Evolutionary conservation across 2,329 filamentous ascomycete species (phyloP), one percentile per base, ranked within the genome.

Genomic region (Thermomyces lanuginosus): DNA sequence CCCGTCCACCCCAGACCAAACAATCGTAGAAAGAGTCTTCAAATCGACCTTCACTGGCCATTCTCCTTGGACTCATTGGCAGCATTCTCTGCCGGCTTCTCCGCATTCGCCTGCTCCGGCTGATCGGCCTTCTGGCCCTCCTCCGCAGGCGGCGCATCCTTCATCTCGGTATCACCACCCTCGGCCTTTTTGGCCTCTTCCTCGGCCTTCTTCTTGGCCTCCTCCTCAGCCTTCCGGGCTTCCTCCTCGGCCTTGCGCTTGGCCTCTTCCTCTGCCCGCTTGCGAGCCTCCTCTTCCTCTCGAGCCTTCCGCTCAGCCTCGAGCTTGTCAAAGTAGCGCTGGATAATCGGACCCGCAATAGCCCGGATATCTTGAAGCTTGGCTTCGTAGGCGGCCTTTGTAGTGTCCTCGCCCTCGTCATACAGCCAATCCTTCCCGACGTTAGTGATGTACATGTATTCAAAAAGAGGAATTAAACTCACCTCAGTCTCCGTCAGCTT

Each of bases 331-430:
- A 86, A 84, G 67, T 92, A 82, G 41, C 86, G 79, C 63, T 92
- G 83, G 38, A 83, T 72, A 47, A 98, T 81, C 32, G 89, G 86
- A 9, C 84, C 89, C 24, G 83, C 80, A 45, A 92, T 69, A 40
- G 80, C 72, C 42, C 82, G 79, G 54, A 98, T 83, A 56, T 98
- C 89, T 37, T 95, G 89, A 56, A 89, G 76, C 72, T 95, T 98
- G 59, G 81, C 70, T 35, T 91, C 63, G 60, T 98, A 98, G 46
- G 89, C 70, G 29, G 79, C 83, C 68, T 95, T 95, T 46, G 78
- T 78, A 40, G 83, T 72, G 53, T 98, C 89, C 37, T 93, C 84
- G 34, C 89, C 89, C 30, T 95, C 89, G 29, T 93, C 86, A 56
- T 95, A 95, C 35, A 98, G 68, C 89, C 89, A 98, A 51, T 98